A percentile compares a stretch with the other conserved stretches of the same genome.
These are phyloP conservation scores for Zygosaccharomyces pseudobailii DNA, from an alignment of 1,139 yeast species.

Conservation along the genomic window DNA sequence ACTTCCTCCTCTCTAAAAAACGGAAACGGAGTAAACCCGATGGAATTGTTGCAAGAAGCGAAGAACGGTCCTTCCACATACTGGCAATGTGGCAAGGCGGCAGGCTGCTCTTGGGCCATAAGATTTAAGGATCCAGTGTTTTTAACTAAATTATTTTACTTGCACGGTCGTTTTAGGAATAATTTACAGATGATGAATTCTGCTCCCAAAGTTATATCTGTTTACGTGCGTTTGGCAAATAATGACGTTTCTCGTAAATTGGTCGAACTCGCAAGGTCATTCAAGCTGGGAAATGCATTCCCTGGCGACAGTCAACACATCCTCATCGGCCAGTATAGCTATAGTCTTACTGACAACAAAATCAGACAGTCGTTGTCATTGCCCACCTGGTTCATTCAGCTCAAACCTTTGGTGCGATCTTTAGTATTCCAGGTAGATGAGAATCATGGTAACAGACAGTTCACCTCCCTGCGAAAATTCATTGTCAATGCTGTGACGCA, in stretches of 20 bases:
- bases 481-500: slow-evolving; percentile 36
- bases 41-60: slow-evolving; percentile 26
- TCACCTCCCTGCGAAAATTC: slow-evolving; percentile 35
- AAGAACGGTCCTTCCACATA: slow-evolving; percentile 27
- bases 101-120: slow-evolving; percentile 33
- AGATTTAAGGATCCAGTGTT: slow-evolving; percentile 36
- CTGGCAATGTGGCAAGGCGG: slow-evolving; percentile 32
- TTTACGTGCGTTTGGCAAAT: slow-evolving; percentile 29
- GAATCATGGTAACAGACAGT: slow-evolving; percentile 36
- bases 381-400: slow-evolving; percentile 31
- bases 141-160: slow-evolving; percentile 33
- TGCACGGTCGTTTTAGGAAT: slow-evolving; percentile 35
- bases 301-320: slow-evolving; percentile 21
- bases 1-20: slow-evolving; percentile 26
- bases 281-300: slow-evolving; percentile 18
- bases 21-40: slow-evolving; percentile 27
- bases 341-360: slow-evolving; percentile 26
- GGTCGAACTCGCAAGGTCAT: slow-evolving; percentile 12
- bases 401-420: slow-evolving; percentile 30
- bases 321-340: slow-evolving; percentile 26
- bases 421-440: slow-evolving; percentile 30
- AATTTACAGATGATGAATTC: slow-evolving; percentile 35
- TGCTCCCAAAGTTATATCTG: slow-evolving; percentile 34
- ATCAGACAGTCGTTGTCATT: slow-evolving; percentile 31
- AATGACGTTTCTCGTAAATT: slow-evolving; percentile 8